Percentiles rank a stretch among this genome's conserved stretches.
Evolutionary conservation across 495 filamentous ascomycete species (phyloP).

Genomic region (Penicillium longicatenatum): DNA sequence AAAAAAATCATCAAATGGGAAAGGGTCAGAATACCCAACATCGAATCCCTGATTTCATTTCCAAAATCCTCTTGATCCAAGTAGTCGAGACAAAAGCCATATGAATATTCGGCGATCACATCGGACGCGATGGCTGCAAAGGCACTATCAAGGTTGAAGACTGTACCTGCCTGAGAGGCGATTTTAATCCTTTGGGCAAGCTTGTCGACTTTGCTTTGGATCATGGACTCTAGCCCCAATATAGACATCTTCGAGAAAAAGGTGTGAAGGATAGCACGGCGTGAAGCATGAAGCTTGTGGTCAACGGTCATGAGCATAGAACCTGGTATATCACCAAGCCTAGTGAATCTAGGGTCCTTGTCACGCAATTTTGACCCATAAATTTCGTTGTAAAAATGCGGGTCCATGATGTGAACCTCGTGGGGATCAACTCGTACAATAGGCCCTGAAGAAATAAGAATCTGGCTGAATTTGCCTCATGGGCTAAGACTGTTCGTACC

Average conservation of each 20-base stretch:
- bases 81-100: not conserved
- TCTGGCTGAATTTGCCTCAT: not conserved
- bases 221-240: not conserved
- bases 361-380: not conserved
- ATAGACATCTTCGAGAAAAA: not conserved
- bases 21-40: not conserved
- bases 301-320: not conserved
- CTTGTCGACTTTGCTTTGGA: not conserved
- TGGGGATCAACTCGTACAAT: not conserved
- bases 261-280: not conserved
- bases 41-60: not conserved
- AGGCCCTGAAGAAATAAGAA: not conserved
- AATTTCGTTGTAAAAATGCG: not conserved
- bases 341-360: not conserved
- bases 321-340: not conserved
- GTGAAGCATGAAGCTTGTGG: not conserved
- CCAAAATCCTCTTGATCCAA: not conserved
- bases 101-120: not conserved
- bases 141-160: not conserved
- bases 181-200: not conserved
- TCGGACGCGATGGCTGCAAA: not conserved
- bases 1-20: not conserved
- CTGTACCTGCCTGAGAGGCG: not conserved
- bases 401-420: not conserved
- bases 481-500: constrained; percentile 28